Conservation (phyloP, 2,329 filamentous ascomycete species). For the Penicillium fuscoglaucum region DNA sequence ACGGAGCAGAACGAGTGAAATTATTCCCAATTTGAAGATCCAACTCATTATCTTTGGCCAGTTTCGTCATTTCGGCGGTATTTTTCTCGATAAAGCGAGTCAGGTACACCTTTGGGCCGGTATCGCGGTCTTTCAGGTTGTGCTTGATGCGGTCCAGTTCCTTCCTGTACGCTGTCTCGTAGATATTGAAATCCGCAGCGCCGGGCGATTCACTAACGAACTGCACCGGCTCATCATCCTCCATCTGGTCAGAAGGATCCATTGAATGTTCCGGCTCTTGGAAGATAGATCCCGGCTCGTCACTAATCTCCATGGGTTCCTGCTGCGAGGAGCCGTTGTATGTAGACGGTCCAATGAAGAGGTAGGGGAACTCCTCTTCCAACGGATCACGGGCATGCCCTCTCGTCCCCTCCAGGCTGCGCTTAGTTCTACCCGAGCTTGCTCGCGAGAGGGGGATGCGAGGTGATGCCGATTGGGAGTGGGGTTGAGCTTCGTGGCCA, state of each 20-base stretch:
- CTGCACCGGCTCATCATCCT: slow-evolving; percentile 24
- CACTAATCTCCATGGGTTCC: slow-evolving; percentile 15
- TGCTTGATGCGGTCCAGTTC: slow-evolving; percentile 71
- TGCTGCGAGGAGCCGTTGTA: slow-evolving; percentile 37
- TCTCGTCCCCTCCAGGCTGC: slow-evolving; percentile 50
- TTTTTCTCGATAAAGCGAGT: slow-evolving; percentile 51
- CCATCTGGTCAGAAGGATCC: slow-evolving; percentile 21
- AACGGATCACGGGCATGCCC: slow-evolving; percentile 65
- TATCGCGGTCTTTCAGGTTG: slow-evolving; percentile 40
- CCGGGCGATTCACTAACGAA: slow-evolving; percentile 81
- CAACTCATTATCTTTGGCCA: slow-evolving; percentile 32
- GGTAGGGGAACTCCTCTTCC: slow-evolving; percentile 66
- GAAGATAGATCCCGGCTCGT: slow-evolving; percentile 19
- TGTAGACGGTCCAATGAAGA: slow-evolving; percentile 70
- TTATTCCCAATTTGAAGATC: slow-evolving; percentile 20
- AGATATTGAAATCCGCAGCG: slow-evolving; percentile 81
- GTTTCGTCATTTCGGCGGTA: slow-evolving; percentile 37
- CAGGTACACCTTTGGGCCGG: slow-evolving; percentile 59
- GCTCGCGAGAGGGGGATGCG: slow-evolving; percentile 29
- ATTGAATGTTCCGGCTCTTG: slow-evolving; percentile 30
- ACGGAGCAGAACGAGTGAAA: slow-evolving; percentile 3
- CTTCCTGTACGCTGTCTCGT: slow-evolving; percentile 81
- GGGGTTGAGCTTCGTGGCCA: slow-evolving; percentile 11
- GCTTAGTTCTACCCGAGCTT: slow-evolving; percentile 36
- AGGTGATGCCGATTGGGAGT: slow-evolving; percentile 34